A percentile compares a stretch with the other conserved stretches of the same genome.
phyloP scores from a whole-genome alignment of 306 rosid species.

The Malus orientalis region DNA sequence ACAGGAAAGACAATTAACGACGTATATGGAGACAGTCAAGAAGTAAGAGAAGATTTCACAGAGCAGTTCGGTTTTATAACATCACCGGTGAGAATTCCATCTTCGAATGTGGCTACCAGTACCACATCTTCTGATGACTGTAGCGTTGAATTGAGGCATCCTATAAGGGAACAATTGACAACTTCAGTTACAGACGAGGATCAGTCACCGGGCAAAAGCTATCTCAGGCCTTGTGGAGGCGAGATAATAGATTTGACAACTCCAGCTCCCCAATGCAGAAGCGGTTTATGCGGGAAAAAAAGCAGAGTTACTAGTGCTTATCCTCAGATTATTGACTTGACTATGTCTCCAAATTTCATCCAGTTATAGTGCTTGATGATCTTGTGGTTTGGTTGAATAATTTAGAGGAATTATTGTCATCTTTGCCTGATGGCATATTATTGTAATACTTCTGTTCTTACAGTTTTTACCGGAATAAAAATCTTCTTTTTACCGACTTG shows the following conservation, averaged over 20 bases:
- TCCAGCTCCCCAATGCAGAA: slow-evolving; percentile 66
- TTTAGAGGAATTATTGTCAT: neutral
- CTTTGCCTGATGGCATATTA: slow-evolving; percentile 4
- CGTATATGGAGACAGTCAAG: slow-evolving; percentile 9
- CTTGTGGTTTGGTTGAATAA: neutral
- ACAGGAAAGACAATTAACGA: neutral
- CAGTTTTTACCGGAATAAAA: neutral
- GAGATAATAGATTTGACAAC: slow-evolving; percentile 74
- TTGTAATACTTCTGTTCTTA: neutral
- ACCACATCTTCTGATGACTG: neutral
- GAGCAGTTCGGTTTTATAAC: slow-evolving; percentile 16
- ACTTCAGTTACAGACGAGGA: slow-evolving; percentile 6
- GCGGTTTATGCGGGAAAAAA: slow-evolving; percentile 33
- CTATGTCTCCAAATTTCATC: slow-evolving; percentile 62
- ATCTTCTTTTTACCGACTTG: neutral
- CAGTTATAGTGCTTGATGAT: slow-evolving; percentile 30
- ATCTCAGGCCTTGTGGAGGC: slow-evolving; percentile 26
- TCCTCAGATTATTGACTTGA: slow-evolving; percentile 59
- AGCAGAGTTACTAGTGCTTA: slow-evolving; percentile 37
- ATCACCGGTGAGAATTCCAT: slow-evolving; percentile 4
- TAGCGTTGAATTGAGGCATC: slow-evolving; percentile 15
- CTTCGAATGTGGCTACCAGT: neutral
- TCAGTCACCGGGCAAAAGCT: slow-evolving; percentile 7
- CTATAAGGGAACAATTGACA: slow-evolving; percentile 16
- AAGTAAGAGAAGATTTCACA: slow-evolving; percentile 3